phyloP scores from a whole-genome alignment of 441 rosid species.

The Euphorbia schlechtendalii region DNA sequence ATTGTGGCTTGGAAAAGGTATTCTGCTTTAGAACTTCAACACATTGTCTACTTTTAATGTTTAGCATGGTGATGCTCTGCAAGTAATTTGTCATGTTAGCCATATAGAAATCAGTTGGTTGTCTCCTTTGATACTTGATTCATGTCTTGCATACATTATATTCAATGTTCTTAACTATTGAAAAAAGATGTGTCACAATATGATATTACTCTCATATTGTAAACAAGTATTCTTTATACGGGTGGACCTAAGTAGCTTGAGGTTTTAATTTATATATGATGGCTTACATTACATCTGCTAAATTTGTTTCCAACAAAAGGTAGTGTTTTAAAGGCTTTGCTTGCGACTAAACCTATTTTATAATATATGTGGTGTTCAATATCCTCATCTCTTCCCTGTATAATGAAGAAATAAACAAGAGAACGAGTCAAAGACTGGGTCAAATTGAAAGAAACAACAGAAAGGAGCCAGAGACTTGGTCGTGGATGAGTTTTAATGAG shows the following conservation, averaged over 20 bases:
- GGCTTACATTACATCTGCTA: background rate
- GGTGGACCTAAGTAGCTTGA: background rate
- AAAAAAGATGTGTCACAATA: background rate
- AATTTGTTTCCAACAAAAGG: background rate
- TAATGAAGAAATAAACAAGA: background rate
- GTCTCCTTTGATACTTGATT: too few species aligned
- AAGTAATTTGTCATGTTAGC: background rate
- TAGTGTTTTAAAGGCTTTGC: background rate
- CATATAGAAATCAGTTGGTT: background rate
- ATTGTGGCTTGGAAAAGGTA: constrained; percentile 23
- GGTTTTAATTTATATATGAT: background rate
- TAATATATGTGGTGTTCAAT: background rate
- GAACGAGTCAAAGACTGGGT: too few species aligned
- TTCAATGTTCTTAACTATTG: background rate
- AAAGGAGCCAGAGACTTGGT: too few species aligned
- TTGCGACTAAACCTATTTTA: background rate
- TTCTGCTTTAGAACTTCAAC: background rate
- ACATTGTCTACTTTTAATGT: background rate
- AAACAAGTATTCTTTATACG: background rate
- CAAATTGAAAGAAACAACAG: too few species aligned
- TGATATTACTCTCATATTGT: background rate
- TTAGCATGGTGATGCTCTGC: background rate
- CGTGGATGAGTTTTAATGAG: too few species aligned
- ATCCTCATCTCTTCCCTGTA: background rate
- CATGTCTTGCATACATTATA: too few species aligned